phyloP scores from a whole-genome alignment of 1,284 basidiomycete species.

The Ganoderma meredithae region DNA sequence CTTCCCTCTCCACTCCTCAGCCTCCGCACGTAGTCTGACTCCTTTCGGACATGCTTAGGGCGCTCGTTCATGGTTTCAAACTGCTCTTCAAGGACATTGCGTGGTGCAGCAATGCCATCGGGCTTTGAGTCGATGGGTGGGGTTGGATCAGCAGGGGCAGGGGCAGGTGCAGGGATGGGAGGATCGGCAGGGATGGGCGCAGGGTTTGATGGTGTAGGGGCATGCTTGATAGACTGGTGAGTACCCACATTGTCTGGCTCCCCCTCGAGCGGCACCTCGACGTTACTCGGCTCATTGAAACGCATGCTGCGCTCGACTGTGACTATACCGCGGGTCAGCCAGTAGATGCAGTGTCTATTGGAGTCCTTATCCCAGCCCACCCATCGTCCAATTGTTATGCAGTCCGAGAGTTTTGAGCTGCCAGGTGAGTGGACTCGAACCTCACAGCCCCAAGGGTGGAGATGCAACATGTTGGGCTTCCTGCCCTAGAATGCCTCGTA shows the following conservation, averaged over 20 bases:
- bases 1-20: slow-evolving; percentile 11
- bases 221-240: too few relatives aligned
- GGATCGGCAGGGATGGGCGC: too few relatives aligned
- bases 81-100: too few relatives aligned
- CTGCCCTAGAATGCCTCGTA: slow-evolving; percentile 37
- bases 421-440: slow-evolving; percentile 36
- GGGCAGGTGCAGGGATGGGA: too few relatives aligned
- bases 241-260: too few relatives aligned
- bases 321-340: neutral
- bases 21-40: neutral
- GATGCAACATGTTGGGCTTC: slow-evolving; percentile 42
- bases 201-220: too few relatives aligned
- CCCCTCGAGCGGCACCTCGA: slow-evolving; percentile 15
- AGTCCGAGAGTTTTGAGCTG: slow-evolving; percentile 34
- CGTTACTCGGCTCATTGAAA: slow-evolving; percentile 4
- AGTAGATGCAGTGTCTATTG: too few relatives aligned
- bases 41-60: neutral
- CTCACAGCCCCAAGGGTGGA: slow-evolving; percentile 15
- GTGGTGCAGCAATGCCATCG: too few relatives aligned
- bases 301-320: slow-evolving; percentile 19
- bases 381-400: slow-evolving; percentile 27
- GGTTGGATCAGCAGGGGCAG: too few relatives aligned
- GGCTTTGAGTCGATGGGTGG: too few relatives aligned
- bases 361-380: slow-evolving; percentile 34
- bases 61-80: neutral